Evolutionary conservation across 1,284 basidiomycete species (phyloP).

Genomic region (Rhodotorula glutinis): DNA sequence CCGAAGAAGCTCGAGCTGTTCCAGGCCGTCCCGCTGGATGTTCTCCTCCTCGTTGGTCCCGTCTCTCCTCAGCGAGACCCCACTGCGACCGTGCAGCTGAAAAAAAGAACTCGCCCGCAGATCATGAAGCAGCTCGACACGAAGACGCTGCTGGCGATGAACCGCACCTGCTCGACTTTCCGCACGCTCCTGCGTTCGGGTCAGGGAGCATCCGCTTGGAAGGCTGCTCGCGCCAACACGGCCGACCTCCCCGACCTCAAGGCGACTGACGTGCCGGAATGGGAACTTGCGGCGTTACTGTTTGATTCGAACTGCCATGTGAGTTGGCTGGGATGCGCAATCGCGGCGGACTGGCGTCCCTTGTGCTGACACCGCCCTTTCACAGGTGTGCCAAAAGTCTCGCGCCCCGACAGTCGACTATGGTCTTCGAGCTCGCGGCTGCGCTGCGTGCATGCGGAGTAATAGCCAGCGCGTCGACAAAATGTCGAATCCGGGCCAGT

Average conservation of each 20-base stretch:
- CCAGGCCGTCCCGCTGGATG: slow-evolving; percentile 17
- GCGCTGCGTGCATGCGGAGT: slow-evolving; percentile 19
- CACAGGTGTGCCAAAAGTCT: slow-evolving; percentile 16
- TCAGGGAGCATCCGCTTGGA: slow-evolving; percentile 7
- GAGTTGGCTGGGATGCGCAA: too few relatives aligned
- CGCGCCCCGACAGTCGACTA: slow-evolving; percentile 15
- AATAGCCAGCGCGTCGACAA: background rate
- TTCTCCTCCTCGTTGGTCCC: slow-evolving; percentile 11
- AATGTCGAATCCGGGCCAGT: too few relatives aligned
- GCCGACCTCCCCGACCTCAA: background rate
- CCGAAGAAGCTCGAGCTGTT: slow-evolving; percentile 18
- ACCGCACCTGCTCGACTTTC: slow-evolving; percentile 16
- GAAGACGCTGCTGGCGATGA: slow-evolving; percentile 24
- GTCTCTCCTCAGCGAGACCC: too few relatives aligned
- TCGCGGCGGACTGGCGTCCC: background rate
- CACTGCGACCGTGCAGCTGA: too few relatives aligned
- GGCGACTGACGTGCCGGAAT: slow-evolving; percentile 15
- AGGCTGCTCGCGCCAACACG: slow-evolving; percentile 11
- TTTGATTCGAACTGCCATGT: slow-evolving; percentile 19
- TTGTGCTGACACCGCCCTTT: background rate
- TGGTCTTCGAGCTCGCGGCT: slow-evolving; percentile 7
- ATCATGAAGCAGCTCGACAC: slow-evolving; percentile 23
- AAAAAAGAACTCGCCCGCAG: background rate
- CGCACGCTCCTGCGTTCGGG: slow-evolving; percentile 9
- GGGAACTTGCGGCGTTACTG: slow-evolving; percentile 18